Percentiles rank a stretch among this genome's conserved stretches.
These are phyloP conservation scores for Magnusiomyces tetraspermus DNA, from an alignment of 1,139 yeast species.

Conservation along the genomic window DNA sequence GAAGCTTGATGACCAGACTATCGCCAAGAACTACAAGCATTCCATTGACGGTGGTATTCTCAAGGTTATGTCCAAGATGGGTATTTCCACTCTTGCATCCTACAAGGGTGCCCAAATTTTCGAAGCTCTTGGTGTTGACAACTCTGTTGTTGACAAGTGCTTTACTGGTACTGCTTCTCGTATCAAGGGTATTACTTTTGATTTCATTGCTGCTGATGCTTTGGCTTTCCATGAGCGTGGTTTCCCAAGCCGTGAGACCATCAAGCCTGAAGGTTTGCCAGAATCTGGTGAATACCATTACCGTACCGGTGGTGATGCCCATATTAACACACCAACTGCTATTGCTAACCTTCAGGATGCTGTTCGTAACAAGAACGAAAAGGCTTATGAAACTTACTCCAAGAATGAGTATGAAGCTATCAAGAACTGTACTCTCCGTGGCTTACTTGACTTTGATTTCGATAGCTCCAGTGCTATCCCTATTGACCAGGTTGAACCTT, in stretches of 20 bases:
- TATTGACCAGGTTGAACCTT: slow-evolving; percentile 95
- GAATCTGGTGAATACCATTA: slow-evolving; percentile 97
- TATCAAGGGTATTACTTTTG: slow-evolving; percentile 91
- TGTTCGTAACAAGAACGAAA: slow-evolving; percentile 88
- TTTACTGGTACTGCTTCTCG: slow-evolving; percentile 97
- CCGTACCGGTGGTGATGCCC: slow-evolving; percentile 98
- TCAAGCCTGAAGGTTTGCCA: slow-evolving; percentile 67
- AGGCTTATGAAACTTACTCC: slow-evolving; percentile 83
- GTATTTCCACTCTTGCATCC: slow-evolving; percentile 93
- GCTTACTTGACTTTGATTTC: slow-evolving; percentile 81
- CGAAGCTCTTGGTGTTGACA: slow-evolving; percentile 93
- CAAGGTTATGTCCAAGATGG: slow-evolving; percentile 99
- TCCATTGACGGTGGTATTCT: slow-evolving; percentile 85
- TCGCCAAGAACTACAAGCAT: slow-evolving; percentile 67
- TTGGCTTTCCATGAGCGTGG: slow-evolving; percentile 89
- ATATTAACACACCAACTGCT: slow-evolving; percentile 88
- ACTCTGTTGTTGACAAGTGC: slow-evolving; percentile 89
- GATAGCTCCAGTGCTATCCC: slow-evolving; percentile 68
- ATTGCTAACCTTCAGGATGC: slow-evolving; percentile 95
- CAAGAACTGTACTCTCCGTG: slow-evolving; percentile 87
- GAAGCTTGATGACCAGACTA: slow-evolving; percentile 45
- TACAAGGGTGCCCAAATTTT: slow-evolving; percentile 98
- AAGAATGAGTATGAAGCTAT: slow-evolving; percentile 88
- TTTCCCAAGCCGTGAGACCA: slow-evolving; percentile 65
- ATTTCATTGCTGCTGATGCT: slow-evolving; percentile 93